Evolutionary conservation across 2,329 filamentous ascomycete genomes (phyloP).

Genomic region (Xylaria sp.): DNA sequence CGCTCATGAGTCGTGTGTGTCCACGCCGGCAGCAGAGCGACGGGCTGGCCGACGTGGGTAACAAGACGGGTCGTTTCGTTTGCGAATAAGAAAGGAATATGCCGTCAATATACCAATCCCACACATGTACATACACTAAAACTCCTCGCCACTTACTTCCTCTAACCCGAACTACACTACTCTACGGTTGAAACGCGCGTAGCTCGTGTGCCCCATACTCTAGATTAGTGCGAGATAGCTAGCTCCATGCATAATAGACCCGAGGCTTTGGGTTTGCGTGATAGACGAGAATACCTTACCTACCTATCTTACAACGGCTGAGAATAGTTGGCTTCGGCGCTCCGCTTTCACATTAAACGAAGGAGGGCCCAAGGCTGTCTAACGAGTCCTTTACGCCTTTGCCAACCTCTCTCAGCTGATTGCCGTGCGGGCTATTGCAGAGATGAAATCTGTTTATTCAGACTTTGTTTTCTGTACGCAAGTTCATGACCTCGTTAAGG

Average conservation of each 20-base stretch:
- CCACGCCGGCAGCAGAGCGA: not conserved
- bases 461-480: not conserved
- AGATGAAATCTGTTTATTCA: not conserved
- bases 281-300: constrained; percentile 1
- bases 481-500: not conserved
- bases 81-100: not conserved
- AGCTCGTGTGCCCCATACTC: not conserved
- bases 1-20: not conserved
- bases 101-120: not conserved
- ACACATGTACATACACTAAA: not conserved
- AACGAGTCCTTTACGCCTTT: not conserved
- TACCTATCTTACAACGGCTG: too few species aligned
- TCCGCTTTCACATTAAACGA: not conserved
- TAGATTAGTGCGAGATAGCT: not conserved
- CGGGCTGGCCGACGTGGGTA: not conserved
- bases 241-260: constrained; percentile 12
- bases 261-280: constrained; percentile 11
- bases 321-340: not conserved
- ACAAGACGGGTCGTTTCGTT: not conserved
- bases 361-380: not conserved
- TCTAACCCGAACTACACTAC: not conserved
- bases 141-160: not conserved
- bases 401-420: not conserved
- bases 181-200: not conserved
- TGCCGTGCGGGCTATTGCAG: not conserved